phyloP scores from a whole-genome alignment of 176 grass and related monocot genomes.

The Oropetium thomaeum region DNA sequence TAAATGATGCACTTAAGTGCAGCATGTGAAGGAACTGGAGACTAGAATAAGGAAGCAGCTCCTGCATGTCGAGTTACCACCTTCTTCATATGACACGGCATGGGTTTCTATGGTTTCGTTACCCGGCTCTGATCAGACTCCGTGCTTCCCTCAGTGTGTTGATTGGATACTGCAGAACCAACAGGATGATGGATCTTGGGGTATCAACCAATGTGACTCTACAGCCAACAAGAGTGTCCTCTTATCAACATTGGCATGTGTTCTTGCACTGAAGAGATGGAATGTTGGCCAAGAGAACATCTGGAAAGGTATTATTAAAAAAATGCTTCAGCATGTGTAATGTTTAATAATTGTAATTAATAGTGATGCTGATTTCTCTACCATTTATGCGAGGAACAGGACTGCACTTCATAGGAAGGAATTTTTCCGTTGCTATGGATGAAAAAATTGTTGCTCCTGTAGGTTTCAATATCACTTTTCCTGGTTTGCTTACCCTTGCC shows the following conservation, averaged over 20 bases:
- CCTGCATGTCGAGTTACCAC: background rate
- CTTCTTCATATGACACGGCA: slow-evolving; percentile 71
- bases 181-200: slow-evolving; percentile 63
- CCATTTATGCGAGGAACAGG: slow-evolving; percentile 21
- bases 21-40: slow-evolving; percentile 35
- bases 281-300: slow-evolving; percentile 60
- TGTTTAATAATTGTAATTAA: background rate
- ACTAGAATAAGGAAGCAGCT: slow-evolving; percentile 61
- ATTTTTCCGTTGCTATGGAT: slow-evolving; percentile 47
- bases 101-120: slow-evolving; percentile 87
- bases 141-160: slow-evolving; percentile 55
- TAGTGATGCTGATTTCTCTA: background rate
- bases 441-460: slow-evolving; percentile 44
- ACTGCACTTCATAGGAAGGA: slow-evolving; percentile 51
- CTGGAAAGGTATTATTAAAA: slow-evolving; percentile 48
- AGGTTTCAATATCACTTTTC: slow-evolving; percentile 74
- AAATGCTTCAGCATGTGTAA: background rate
- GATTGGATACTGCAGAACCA: slow-evolving; percentile 70
- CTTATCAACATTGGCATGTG: slow-evolving; percentile 60
- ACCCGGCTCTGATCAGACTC: slow-evolving; percentile 20
- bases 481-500: slow-evolving; percentile 55
- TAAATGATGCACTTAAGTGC: background rate
- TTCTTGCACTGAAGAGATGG: slow-evolving; percentile 73
- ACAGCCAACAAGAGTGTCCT: slow-evolving; percentile 43
- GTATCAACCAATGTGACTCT: slow-evolving; percentile 1